Evolutionary conservation across 768 basidiomycete species (phyloP), one percentile per base, ranked within the genome.

Genomic region (Naganishia kalamii): DNA sequence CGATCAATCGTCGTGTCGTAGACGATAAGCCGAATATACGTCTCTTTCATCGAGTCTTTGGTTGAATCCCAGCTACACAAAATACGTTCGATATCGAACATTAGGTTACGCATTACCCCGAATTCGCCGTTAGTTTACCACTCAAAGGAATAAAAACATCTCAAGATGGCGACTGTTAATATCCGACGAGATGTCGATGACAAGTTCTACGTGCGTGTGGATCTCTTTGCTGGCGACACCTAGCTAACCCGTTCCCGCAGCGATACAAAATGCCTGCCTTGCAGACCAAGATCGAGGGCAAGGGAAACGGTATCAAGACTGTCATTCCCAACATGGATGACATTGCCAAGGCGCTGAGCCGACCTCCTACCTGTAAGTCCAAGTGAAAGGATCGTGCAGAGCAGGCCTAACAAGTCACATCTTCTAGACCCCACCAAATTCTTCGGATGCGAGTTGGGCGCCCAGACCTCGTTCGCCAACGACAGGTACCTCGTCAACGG

Each of bases 401-500:
- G 12, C 15, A 6, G 12, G 40, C 27, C 21, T 1, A 48, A 32
- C 25, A 30, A 25, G 23, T 1, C 21, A 25, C 54, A 7, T 43
- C 0, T 32, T 12, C 35, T 65, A 83, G 96, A 98, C 78, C 88
- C 94, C 68, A 97, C 94, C 79, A 99, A 99, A 80, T 99, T 93
- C 83, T 98, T 99, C 74, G 96, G 96, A 33, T 92, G 90, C 78
- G 96, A 99, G 79, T 87, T 98, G 64, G 96, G 96, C 69, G 96
- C 96, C 35, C 94, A 98, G 80, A 94, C 92, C 35, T 88, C 92
- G 23, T 87, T 90, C 76, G 92, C 97, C 79, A 90, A 90, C 74
- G 96, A 99, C 71, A 85, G 94, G 50, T 99, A 94, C 82, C 97
- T 99, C 70, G 94, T 98, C 79, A 98, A 98, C 72, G 96, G 96